phyloP scores from a whole-genome alignment of 2,329 filamentous ascomycete species.

The Stenocarpella maydis region DNA sequence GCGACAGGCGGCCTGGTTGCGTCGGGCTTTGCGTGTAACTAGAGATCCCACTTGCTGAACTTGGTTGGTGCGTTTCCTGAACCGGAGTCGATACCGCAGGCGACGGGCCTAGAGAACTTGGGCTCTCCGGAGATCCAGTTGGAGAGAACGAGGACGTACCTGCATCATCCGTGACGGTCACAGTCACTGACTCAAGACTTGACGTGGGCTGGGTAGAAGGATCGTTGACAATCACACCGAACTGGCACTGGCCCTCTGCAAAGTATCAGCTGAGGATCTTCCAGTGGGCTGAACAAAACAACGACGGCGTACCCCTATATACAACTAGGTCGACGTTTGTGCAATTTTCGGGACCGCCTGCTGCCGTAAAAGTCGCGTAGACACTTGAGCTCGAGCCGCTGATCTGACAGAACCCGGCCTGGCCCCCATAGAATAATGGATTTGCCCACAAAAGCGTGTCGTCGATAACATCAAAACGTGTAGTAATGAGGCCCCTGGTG shows the following conservation, averaged over 20 bases:
- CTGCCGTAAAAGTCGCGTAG: neutral
- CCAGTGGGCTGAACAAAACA: neutral
- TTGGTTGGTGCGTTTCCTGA: neutral
- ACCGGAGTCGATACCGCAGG: neutral
- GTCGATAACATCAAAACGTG: neutral
- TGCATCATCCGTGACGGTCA: neutral
- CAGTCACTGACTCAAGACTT: neutral
- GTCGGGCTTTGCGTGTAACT: neutral
- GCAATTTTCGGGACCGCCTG: neutral
- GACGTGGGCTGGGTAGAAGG: neutral
- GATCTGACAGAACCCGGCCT: neutral
- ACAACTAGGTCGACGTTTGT: neutral
- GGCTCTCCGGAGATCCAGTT: neutral
- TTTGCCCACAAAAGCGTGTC: neutral
- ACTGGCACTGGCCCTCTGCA: neutral
- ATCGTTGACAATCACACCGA: neutral
- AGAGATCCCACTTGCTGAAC: neutral
- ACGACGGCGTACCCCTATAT: neutral
- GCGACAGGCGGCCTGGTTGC: neutral
- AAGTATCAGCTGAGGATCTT: neutral
- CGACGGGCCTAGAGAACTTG: neutral
- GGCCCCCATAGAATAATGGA: neutral
- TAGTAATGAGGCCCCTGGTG: neutral
- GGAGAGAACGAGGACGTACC: neutral
- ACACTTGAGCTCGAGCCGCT: neutral